Evolutionary conservation across 208 protist genomes (phyloP), one percentile per base, ranked within the genome.

Genomic region (Tritrichomonas foetus): DNA sequence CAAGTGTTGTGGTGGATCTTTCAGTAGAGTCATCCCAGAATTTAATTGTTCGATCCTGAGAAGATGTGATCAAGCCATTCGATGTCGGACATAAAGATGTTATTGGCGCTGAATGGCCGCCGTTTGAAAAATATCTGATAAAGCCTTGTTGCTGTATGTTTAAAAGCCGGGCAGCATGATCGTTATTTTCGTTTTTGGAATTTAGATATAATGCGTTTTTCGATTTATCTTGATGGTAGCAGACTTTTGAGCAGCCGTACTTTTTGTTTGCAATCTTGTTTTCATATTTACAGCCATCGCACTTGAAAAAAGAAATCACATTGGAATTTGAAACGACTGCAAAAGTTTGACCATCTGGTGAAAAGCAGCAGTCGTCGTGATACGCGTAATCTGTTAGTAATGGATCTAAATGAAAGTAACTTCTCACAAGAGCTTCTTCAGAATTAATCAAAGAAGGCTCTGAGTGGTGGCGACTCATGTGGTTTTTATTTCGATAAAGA

Each of bases 11-110:
- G 11, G 11, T 69, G 64, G 3, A 33, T 69, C n/a, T 16, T 69
- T 69, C 93, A 0, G 93, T 94, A 16, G 50, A 49, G 11, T 16
- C 30, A 72, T 93, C 89, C 89, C 89, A 93, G 30, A 93, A 13
- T 72, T n/a, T 47, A 44, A 16, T 36, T 36, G 89, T 53, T 8
- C 30, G 22, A 39, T 93, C 89, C 0, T 74, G 14, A 3, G 89
- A 93, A 47, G 55, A 30, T 66, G 89, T 72, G 3, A 93, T 16
- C 9, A 93, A 20, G 3, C 39, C 64, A 69, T 69, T 69, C 16
- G 64, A 25, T 3, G 3, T 16, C 3, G 64, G 3, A 33, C 11
- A 16, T 25, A 69, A 33, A 33, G 64, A 69, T 69, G 64, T 69
- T n/a, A 69, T 69, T 69, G 11, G 64, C 5, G 53, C 53, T 61